These are phyloP conservation scores for Epichloe sp. DNA, from an alignment of 2,329 filamentous ascomycete genomes.

Conservation along the genomic window DNA sequence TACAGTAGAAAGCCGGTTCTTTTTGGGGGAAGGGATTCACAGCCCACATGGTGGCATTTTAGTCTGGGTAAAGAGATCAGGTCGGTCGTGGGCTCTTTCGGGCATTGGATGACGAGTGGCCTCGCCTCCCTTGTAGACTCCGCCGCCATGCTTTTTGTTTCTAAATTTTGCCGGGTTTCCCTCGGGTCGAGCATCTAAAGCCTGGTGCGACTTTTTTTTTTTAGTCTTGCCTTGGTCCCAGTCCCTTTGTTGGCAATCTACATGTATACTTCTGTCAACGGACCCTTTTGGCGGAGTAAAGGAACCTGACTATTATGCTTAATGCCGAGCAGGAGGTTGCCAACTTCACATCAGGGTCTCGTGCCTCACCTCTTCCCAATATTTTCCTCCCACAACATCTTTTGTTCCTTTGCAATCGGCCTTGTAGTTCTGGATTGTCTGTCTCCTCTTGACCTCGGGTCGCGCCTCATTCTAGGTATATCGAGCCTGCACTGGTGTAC, in stretches of 20 bases:
- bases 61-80: neutral
- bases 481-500: neutral
- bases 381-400: neutral
- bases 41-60: neutral
- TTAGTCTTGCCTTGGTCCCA: neutral
- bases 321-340: neutral
- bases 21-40: neutral
- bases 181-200: neutral
- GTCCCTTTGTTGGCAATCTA: neutral
- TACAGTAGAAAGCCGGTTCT: too few species aligned
- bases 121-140: constrained; percentile 2
- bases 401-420: neutral
- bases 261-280: neutral
- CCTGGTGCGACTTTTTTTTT: neutral
- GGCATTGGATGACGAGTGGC: neutral
- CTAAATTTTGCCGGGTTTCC: neutral
- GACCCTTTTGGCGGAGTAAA: neutral
- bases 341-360: neutral
- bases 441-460: neutral
- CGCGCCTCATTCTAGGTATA: neutral
- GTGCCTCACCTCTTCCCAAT: neutral
- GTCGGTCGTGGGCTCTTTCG: neutral
- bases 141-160: constrained; percentile 1
- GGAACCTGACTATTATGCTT: neutral
- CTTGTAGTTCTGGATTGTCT: neutral